A percentile compares a stretch with the other conserved stretches of the same genome.
Evolutionary conservation across 1,284 basidiomycete species (phyloP).

Genomic region (Abortiporus biennis): DNA sequence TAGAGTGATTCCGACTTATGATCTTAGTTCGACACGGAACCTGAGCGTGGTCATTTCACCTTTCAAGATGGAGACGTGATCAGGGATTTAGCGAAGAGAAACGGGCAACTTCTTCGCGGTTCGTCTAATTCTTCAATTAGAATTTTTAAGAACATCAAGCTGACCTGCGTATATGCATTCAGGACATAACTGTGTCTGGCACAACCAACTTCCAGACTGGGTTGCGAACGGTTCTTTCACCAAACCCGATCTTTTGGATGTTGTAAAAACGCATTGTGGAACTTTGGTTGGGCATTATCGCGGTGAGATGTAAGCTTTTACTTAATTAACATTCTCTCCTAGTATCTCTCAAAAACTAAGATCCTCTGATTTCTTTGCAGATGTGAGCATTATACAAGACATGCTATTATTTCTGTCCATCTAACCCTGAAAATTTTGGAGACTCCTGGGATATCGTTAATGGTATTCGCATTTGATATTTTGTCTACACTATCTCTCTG

Average conservation of each 20-base stretch:
- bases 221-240: conserved; percentile 33
- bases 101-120: conserved; percentile 36
- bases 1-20: too few species aligned
- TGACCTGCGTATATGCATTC: background rate
- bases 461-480: conserved; percentile 10
- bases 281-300: conserved; percentile 39
- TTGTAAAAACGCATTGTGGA: conserved; percentile 35
- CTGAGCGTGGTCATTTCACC: conserved; percentile 35
- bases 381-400: conserved; percentile 10
- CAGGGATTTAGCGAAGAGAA: conserved; percentile 35
- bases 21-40: conserved; percentile 48
- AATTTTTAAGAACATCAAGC: background rate
- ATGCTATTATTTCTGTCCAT: background rate
- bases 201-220: conserved; percentile 44
- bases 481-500: background rate
- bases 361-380: too few species aligned
- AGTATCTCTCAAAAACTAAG: background rate
- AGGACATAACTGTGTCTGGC: conserved; percentile 43
- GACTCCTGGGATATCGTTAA: conserved; percentile 29
- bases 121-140: conserved; percentile 9
- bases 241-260: conserved; percentile 30
- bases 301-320: conserved; percentile 33
- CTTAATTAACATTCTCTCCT: background rate
- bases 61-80: conserved; percentile 35
- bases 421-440: conserved; percentile 4